Percentiles rank a stretch among this genome's conserved stretches.
These are phyloP conservation scores for Myrica gale DNA, from an alignment of 306 rosid species.

Conservation along the genomic window DNA sequence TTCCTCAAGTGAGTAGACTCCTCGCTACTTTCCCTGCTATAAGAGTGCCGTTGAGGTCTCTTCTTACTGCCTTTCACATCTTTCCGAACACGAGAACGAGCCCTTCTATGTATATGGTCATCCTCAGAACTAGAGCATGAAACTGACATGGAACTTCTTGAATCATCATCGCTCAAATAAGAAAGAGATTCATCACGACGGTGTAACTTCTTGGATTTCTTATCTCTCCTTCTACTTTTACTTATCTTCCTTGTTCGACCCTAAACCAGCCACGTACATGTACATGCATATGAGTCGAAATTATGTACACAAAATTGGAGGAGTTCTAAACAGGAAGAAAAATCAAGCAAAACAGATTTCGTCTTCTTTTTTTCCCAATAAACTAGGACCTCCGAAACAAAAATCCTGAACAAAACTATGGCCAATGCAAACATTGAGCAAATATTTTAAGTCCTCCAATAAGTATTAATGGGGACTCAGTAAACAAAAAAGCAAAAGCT, in stretches of 20 bases:
- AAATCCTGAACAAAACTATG: not conserved
- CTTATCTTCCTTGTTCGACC: conserved; percentile 41
- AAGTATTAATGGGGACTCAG: not conserved
- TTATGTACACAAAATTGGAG: conserved; percentile 13
- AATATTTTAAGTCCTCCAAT: not conserved
- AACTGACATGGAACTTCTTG: conserved; percentile 35
- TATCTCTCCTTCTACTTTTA: conserved; percentile 43
- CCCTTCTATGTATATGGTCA: conserved; percentile 46
- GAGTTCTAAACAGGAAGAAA: conserved; percentile 4
- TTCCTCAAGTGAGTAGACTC: conserved; percentile 47
- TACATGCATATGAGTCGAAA: conserved; percentile 10
- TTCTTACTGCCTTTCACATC: conserved; percentile 49
- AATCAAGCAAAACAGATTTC: conserved; percentile 14
- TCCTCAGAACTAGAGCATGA: conserved; percentile 58
- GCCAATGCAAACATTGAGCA: not conserved
- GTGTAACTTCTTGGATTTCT: conserved; percentile 64
- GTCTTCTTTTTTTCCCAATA: not conserved
- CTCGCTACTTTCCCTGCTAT: conserved; percentile 46
- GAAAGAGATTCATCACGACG: conserved; percentile 46
- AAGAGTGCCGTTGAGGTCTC: conserved; percentile 39
- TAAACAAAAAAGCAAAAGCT: not conserved
- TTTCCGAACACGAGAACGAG: conserved; percentile 44
- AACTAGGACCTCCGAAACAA: conserved; percentile 3
- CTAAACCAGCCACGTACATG: conserved; percentile 39
- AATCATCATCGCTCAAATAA: conserved; percentile 48